Base-by-base conservation (phyloP, 768 basidiomycete species). In the Lepiota venenata region DNA sequence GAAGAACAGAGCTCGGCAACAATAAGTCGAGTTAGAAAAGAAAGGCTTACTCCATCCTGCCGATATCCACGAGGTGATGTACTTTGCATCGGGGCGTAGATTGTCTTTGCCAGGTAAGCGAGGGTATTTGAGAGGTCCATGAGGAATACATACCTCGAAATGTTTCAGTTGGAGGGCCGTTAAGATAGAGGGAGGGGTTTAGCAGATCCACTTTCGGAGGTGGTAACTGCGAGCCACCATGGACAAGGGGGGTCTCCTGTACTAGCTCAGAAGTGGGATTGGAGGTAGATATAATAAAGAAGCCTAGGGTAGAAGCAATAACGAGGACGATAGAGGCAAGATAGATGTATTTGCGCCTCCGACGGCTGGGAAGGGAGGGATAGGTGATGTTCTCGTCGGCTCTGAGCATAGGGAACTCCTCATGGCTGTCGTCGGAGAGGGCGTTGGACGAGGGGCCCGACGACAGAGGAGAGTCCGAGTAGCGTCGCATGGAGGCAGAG, bases 11-110 rank as follows among this genome's bases (percentile, higher is more conserved):
- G 32, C 27, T 64, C 43, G 50, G 45, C 3, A 15, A 18, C 14
- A 11, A 22, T n/a, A 42, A 21, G 20, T 36, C 14, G 42, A 21
- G 39, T 9, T 40, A 56, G 16, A 46, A 58, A 55, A 40, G 2
- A 53, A 40, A 45, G 27, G 76, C 82, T 60, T 63, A 83, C 82
- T 88, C 87, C 87, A 90, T 38, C 88, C 88, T n/a, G 87, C 85
- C 36, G 83, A 82, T 38, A 83, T 73, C 85, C 85, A 90, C 12
- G 85, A 85, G 1, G 86, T 84, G 55, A 90, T 80, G 58, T 88
- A 90, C 58, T 83, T 75, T 3, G 71, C 70, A 52, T 86, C 80
- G 16, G 77, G 68, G 14, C 75, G 77, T 35, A 90, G 68, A 59
- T 88, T 88, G 58, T 87, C 87, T 85, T 45, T 6, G 29, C 40